phyloP scores from a whole-genome alignment of 2,329 filamentous ascomycete genomes.

The Cladophialophora yegresii region DNA sequence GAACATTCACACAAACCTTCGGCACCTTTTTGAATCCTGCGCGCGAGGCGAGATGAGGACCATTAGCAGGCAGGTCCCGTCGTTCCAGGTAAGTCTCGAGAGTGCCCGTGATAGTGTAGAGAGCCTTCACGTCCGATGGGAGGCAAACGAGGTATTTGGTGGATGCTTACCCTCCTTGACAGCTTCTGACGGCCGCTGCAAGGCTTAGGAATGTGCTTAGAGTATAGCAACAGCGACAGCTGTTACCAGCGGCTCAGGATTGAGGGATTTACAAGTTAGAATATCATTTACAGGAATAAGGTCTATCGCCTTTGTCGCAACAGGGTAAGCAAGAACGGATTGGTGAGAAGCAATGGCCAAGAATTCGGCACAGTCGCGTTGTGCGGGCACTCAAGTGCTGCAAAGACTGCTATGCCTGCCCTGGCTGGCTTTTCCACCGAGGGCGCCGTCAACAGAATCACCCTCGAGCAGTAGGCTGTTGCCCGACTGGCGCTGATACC shows the following conservation, averaged over 20 bases:
- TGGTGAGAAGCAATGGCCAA: not conserved
- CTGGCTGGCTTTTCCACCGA: not conserved
- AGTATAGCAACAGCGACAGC: not conserved
- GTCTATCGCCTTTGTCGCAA: not conserved
- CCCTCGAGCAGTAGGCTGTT: too few relatives aligned
- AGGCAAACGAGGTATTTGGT: not conserved
- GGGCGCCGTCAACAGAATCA: not conserved
- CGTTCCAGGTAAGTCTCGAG: not conserved
- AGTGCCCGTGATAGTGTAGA: not conserved
- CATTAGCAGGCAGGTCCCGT: not conserved
- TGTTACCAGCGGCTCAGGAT: not conserved
- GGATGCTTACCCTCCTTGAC: not conserved
- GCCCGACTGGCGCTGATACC: too few relatives aligned
- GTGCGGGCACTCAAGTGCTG: not conserved
- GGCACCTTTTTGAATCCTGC: not conserved
- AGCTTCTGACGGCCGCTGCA: not conserved
- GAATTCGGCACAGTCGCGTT: not conserved
- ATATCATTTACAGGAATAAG: not conserved
- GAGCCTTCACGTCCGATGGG: not conserved
- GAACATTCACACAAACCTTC: not conserved
- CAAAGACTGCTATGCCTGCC: not conserved
- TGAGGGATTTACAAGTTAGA: not conserved
- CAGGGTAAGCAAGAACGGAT: not conserved
- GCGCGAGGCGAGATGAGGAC: not conserved
- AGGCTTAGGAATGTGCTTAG: not conserved